Conservation (phyloP, 176 grass and related monocot genomes). For the Saccharum officinarum region DNA sequence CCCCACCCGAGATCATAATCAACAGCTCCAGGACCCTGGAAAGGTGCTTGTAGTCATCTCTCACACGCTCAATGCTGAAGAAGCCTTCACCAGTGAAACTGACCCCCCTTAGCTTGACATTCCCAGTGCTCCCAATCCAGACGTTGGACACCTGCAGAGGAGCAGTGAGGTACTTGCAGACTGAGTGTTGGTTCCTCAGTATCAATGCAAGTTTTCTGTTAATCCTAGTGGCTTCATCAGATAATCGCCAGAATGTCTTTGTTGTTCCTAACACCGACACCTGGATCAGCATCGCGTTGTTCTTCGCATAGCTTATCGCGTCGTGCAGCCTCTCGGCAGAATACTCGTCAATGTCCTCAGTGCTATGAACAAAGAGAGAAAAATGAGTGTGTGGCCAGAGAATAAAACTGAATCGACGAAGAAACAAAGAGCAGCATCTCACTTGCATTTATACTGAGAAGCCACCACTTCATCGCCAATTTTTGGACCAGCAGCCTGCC, state of each 20-base stretch:
- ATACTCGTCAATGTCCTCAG: not conserved
- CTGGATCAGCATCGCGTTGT: not conserved
- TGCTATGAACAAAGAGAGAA: not conserved
- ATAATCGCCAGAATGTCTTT: slow-evolving; percentile 9
- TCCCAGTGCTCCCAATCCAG: not conserved
- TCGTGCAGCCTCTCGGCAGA: not conserved
- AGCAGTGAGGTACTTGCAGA: not conserved
- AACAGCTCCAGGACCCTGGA: not conserved
- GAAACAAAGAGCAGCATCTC: not conserved
- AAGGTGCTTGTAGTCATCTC: not conserved
- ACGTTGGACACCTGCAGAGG: slow-evolving; percentile 10
- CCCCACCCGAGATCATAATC: not conserved
- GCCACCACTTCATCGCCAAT: not conserved
- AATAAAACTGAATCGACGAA: not conserved
- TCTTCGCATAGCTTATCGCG: not conserved
- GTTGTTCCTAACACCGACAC: not conserved
- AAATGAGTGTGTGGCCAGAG: not conserved
- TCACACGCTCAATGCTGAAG: not conserved
- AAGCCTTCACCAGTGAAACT: not conserved
- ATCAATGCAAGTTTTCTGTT: slow-evolving; percentile 10
- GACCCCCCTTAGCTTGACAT: not conserved
- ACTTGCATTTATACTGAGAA: not conserved
- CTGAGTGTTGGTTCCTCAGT: not conserved
- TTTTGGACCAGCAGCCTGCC: not conserved
- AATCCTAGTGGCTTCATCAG: not conserved